Base-by-base conservation (phyloP, 352 stramenopile species). In the Blastocystis sp. region DNA sequence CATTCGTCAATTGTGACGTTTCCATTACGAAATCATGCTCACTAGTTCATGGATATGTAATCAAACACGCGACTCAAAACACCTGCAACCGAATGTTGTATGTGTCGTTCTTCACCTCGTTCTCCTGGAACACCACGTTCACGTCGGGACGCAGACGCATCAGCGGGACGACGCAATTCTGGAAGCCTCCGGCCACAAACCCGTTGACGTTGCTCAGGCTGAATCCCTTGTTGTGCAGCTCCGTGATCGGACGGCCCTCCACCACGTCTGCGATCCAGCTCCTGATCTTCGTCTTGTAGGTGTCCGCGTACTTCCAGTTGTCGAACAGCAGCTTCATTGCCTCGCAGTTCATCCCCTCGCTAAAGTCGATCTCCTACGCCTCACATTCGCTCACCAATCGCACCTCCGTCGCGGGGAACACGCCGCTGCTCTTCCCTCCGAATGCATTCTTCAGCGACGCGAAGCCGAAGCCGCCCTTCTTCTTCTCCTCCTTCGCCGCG, bases 171-270 rank as follows among this genome's bases (percentile, higher is more conserved):
- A 79, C 21, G 62, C 69, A 79, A 53, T 79, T 79, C 21, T 5
- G 40, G 43, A 79, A 79, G 17, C 69, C 69, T 45, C 69, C 69
- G 14, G 69, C 69, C 3, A 79, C 69, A 61, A 64, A 79, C 23
- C 69, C 69, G 38, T 79, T 79, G 21, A 79, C 69, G 62, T 52
- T 79, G 38, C 69, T 79, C 43, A 79, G 52, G 21, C 19, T 61
- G 23, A 79, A 79, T 62, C 69, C 69, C 69, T 79, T 79, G 23
- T 79, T 79, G 43, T 79, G 69, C 69, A 79, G 52, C 43, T 79
- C 69, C 7, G 69, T 79, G 38, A 79, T 79, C 14, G 69, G 69
- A 23, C 62, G 19, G 19, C 69, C 69, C 21, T 79, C 62, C 43
- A 79, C 69, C 21, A 79, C 52, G 9, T 79, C 69, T 1, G 69